Evolutionary conservation across 441 rosid genomes (phyloP).

Genomic region (Arabidopsis lyrata): DNA sequence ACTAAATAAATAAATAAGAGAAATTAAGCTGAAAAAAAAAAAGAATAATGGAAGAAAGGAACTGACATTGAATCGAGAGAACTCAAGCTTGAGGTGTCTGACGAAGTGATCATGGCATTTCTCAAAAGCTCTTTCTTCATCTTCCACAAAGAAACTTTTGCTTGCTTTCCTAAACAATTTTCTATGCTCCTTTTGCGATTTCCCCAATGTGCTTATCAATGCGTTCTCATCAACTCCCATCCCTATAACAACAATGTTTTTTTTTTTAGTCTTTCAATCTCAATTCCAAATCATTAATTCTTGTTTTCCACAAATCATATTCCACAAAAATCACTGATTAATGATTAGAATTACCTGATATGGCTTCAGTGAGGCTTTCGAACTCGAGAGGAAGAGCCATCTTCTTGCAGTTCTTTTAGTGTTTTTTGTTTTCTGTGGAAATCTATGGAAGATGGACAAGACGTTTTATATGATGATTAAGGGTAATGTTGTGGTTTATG

Average conservation of each 20-base stretch:
- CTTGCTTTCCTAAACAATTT: constrained; percentile 57
- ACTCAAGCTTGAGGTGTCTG: constrained; percentile 74
- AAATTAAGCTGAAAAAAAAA: background rate
- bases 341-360: constrained; percentile 59
- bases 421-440: constrained; percentile 26
- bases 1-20: background rate
- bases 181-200: constrained; percentile 65
- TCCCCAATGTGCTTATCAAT: constrained; percentile 62
- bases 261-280: background rate
- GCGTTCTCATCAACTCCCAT: constrained; percentile 83
- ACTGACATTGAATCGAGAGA: constrained; percentile 79
- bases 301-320: background rate
- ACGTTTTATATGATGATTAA: constrained; percentile 37
- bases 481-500: constrained; percentile 35
- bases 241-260: constrained; percentile 44
- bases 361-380: constrained; percentile 64
- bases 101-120: constrained; percentile 64
- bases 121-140: constrained; percentile 72
- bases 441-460: constrained; percentile 25
- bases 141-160: constrained; percentile 64
- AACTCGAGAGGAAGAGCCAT: constrained; percentile 60
- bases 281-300: constrained; percentile 12
- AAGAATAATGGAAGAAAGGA: background rate
- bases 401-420: background rate
- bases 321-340: background rate